Evolutionary conservation across 2,329 filamentous ascomycete genomes (phyloP).

Genomic region (Penicillium sclerotiorum): DNA sequence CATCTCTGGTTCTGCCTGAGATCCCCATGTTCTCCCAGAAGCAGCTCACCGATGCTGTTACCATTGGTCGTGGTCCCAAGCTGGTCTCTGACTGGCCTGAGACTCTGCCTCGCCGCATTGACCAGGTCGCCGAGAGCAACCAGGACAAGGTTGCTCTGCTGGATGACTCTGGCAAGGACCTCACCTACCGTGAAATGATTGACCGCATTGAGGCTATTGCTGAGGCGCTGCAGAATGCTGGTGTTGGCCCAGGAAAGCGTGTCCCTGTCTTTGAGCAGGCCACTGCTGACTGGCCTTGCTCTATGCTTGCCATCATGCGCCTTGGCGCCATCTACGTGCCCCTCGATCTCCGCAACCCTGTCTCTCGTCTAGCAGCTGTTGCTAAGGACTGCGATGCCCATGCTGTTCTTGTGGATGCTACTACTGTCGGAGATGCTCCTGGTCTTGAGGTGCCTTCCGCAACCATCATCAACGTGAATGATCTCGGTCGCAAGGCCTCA

Average conservation of each 20-base stretch:
- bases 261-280: conserved; percentile 14
- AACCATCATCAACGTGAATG: neutral
- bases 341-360: neutral
- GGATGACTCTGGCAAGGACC: conserved; percentile 1
- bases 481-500: no score
- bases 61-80: neutral
- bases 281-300: conserved; percentile 6
- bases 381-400: neutral
- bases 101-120: neutral
- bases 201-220: conserved; percentile 8
- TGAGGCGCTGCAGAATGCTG: conserved; percentile 3
- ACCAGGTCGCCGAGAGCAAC: neutral
- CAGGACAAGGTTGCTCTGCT: conserved; percentile 1
- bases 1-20: neutral
- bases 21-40: neutral
- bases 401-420: neutral
- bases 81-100: neutral
- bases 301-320: conserved; percentile 12
- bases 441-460: neutral
- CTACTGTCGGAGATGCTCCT: neutral
- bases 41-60: neutral
- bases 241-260: neutral
- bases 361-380: neutral
- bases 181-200: conserved; percentile 9
- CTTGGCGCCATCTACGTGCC: conserved; percentile 14